Evolutionary conservation across 805 yeast genomes (phyloP), one percentile per base, ranked within the genome.

Genomic region (Naumovozyma dairenensis): DNA sequence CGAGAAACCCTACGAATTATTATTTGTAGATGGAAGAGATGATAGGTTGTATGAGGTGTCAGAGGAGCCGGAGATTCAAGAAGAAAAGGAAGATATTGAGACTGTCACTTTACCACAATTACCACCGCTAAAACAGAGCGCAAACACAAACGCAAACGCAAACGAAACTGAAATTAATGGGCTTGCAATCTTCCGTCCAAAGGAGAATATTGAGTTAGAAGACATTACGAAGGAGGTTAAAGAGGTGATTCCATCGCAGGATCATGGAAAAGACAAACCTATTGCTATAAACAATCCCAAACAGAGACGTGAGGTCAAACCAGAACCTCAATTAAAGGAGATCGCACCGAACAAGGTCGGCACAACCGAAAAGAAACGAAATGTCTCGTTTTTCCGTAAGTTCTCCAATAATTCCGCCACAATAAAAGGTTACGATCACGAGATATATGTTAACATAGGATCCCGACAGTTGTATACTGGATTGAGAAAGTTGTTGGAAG

Each of bases 391-490:
- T 37, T 57, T 62, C 43, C 50, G 62, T 28, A 54, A 60, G 34
- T 54, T 63, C 29, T 53, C 59, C 12, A 51, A 50, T 25, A 33
- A 40, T 13, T 37, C 39, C 1, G 24, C 37, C n/a, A 22, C 21
- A 21, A 29, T 28, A 14, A 36, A 34, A 13, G 36, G 27, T 3
- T 43, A 31, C 25, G 50, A 49, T 29, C 25, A 32, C 13, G 49
- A 51, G 27, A 39, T 62, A 4, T 39, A 54, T 25, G 53, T 62
- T 13, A 52, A 51, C 6, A 57, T 62, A 6, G 46, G 55, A 28
- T 55, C 60, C 37, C 68, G 62, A 18, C 84, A 80, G 50, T 67
- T 80, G 67, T 69, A 71, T 39, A 72, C 73, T 28, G 84, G 85
- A 3, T 59, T 80, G 45, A 68, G 63, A 50, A 72, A 80, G 28